Base-by-base conservation (phyloP, 306 rosid species). In the Malus orientalis region DNA sequence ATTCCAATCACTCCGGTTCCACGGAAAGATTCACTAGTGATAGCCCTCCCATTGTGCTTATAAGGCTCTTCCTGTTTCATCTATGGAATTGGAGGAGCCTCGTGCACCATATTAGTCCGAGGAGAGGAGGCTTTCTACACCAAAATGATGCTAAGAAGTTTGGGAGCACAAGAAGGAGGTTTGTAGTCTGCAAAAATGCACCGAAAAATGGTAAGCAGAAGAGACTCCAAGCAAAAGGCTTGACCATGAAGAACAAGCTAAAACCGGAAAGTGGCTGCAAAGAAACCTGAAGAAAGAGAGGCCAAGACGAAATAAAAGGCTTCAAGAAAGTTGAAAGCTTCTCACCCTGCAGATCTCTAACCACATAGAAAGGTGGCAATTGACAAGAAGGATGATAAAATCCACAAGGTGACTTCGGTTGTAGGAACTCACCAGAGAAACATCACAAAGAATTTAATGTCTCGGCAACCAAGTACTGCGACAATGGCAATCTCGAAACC, bases 41-140 rank as follows among this genome's bases (percentile, higher is more conserved):
- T 54, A 72, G 68, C 69, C 88, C 87, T 0, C 97, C 96, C 9
- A 88, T 91, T 85, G 97, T 96, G 61, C 84, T 92, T 25, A 89
- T 96, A 77, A 89, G 89, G 84, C 99, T 27, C 75, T 87, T 59
- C 74, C 49, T 60, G 74, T 67, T 80, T 76, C 87, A 18, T 55
- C 57, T 12, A 15, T 15, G 57, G 81, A 81, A 60, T 36, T 27
- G 25, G 81, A 79, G 14, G 78, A 78, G 70, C 51, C 72, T 47
- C 44, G 63, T 22, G 79, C 65, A 58, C 85, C 78, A 20, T 30
- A 30, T 59, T 79, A 75, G 81, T 45, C 69, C 75, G 11, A 23
- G 88, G 82, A 51, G 84, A 84, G 8, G 81, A 80, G 9, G 81
- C 85, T 79, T 74, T 78, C 55, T 76, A 80, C 81, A 76, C 60